phyloP scores from a whole-genome alignment of 805 yeast species.

The Saccharomycopsis selenospora region DNA sequence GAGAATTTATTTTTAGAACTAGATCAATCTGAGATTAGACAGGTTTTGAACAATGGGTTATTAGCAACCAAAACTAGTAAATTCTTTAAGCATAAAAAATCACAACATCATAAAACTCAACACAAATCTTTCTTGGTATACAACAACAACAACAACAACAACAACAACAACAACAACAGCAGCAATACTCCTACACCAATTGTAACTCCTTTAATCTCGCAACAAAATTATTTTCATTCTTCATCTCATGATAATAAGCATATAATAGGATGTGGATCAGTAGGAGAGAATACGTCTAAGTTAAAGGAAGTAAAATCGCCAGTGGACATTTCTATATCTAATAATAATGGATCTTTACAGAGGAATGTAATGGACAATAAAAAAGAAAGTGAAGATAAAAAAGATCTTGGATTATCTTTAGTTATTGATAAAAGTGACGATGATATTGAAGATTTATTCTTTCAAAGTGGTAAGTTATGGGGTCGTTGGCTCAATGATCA shows the following conservation, averaged over 20 bases:
- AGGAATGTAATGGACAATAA: not conserved
- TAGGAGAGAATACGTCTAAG: not conserved
- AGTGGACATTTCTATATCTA: not conserved
- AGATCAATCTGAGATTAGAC: constrained; percentile 84
- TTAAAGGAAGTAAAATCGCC: not conserved
- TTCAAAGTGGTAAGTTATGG: constrained; percentile 17
- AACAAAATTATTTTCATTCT: not conserved
- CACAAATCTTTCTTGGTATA: constrained; percentile 16
- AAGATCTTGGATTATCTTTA: constrained; percentile 12
- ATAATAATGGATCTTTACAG: not conserved
- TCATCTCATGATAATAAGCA: not conserved
- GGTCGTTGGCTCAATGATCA: constrained; percentile 12
- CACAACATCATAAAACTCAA: constrained; percentile 7
- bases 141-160: not conserved
- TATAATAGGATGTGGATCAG: not conserved
- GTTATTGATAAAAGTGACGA: constrained; percentile 17
- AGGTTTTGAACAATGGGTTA: constrained; percentile 43
- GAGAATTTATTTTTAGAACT: constrained; percentile 74
- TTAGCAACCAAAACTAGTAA: constrained; percentile 3
- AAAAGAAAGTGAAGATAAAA: not conserved
- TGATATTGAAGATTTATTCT: constrained; percentile 18
- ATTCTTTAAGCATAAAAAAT: constrained; percentile 7
- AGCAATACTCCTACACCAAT: not conserved
- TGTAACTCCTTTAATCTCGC: not conserved
- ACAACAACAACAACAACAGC: not conserved